Evolutionary conservation across 371 early-diverging fungal genomes (phyloP).

Genomic region (Rhizopus stolonifer): DNA sequence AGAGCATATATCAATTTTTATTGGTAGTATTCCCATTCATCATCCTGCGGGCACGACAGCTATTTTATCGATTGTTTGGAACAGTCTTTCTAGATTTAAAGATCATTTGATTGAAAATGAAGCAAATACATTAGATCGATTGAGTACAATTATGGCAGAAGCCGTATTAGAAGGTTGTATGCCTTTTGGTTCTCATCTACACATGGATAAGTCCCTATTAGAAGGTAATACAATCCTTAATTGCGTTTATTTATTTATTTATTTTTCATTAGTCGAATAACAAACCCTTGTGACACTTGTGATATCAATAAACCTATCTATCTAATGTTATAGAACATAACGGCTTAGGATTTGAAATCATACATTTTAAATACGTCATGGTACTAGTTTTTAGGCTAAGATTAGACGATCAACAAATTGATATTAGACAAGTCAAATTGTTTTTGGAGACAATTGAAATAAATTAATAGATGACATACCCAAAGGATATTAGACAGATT

Average conservation of each 20-base stretch:
- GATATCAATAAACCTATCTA: too few relatives aligned
- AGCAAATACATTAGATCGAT: slow-evolving; percentile 40
- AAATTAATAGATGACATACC: too few relatives aligned
- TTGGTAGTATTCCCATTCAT: slow-evolving; percentile 50
- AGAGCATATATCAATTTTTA: too few relatives aligned
- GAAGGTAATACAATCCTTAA: background rate
- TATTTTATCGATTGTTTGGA: slow-evolving; percentile 40
- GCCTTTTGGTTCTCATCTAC: slow-evolving; percentile 45
- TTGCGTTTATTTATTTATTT: background rate
- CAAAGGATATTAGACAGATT: too few relatives aligned
- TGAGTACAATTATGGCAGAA: slow-evolving; percentile 40
- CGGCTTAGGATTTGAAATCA: too few relatives aligned
- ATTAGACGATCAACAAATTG: too few relatives aligned
- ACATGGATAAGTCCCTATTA: slow-evolving; percentile 34
- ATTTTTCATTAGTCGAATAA: background rate
- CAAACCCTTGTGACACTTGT: too few relatives aligned
- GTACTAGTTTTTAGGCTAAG: too few relatives aligned
- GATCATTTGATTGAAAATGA: slow-evolving; percentile 45
- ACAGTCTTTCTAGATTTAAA: slow-evolving; percentile 37
- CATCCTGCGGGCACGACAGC: slow-evolving; percentile 45
- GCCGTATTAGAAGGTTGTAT: slow-evolving; percentile 46
- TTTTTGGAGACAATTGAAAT: too few relatives aligned
- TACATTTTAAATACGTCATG: too few relatives aligned
- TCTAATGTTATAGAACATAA: too few relatives aligned
- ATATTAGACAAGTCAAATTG: too few relatives aligned